phyloP scores from a whole-genome alignment of 805 yeast genomes.

The Metschnikowia sp. region DNA sequence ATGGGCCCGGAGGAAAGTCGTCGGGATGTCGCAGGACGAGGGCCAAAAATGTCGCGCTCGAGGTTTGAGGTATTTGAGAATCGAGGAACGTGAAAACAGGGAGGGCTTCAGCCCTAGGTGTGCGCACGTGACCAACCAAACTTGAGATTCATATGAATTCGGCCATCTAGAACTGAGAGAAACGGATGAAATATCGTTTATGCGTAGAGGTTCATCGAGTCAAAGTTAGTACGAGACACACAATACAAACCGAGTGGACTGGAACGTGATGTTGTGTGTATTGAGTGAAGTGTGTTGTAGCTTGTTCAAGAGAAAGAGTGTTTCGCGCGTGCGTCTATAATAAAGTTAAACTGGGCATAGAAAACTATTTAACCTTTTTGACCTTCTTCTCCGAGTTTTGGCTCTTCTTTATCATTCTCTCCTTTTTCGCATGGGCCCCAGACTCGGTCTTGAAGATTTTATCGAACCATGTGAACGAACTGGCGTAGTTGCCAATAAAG shows the following conservation, averaged over 20 bases:
- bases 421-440: constrained; percentile 50
- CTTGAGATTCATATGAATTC: no score
- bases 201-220: no score
- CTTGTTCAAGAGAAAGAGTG: neutral
- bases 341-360: neutral
- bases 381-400: constrained; percentile 34
- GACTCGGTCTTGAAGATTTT: constrained; percentile 50
- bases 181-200: no score
- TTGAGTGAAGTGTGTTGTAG: no score
- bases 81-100: neutral
- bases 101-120: neutral
- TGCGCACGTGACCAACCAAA: no score
- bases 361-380: constrained; percentile 19
- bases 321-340: no score
- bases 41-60: constrained; percentile 10
- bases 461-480: constrained; percentile 60
- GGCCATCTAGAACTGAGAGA: no score
- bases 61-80: neutral
- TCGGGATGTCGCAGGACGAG: neutral
- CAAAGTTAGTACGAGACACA: no score
- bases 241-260: no score
- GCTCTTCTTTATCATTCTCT: constrained; percentile 44
- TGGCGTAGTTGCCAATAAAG: constrained; percentile 57
- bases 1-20: neutral
- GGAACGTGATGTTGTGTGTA: no score